These are phyloP conservation scores for Elsinoe necatrix DNA, from an alignment of 2,329 filamentous ascomycete genomes.

Conservation along the genomic window DNA sequence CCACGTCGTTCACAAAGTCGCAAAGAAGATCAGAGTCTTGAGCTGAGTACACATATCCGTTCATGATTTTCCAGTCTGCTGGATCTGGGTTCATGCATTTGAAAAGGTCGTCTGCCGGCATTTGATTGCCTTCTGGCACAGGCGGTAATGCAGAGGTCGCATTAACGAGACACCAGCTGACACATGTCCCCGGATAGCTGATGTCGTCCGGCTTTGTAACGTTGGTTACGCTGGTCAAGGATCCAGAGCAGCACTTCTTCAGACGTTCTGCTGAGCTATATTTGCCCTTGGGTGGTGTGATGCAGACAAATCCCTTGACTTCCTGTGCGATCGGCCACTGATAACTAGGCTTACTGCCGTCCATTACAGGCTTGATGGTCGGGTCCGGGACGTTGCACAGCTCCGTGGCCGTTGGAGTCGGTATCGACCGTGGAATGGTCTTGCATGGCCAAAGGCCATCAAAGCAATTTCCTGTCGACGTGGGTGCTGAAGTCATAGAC, in stretches of 20 bases:
- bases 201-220: conserved; percentile 5
- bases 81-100: conserved; percentile 1
- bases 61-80: background rate
- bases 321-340: conserved; percentile 6
- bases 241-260: background rate
- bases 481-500: background rate
- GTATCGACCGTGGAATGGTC: background rate
- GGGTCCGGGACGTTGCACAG: conserved; percentile 4
- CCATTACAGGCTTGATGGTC: background rate
- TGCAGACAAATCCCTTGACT: conserved; percentile 12
- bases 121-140: background rate
- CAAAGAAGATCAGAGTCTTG: background rate
- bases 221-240: background rate
- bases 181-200: conserved; percentile 13
- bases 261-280: background rate
- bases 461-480: background rate
- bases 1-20: background rate
- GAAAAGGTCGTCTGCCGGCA: background rate
- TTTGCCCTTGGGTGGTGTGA: conserved; percentile 1
- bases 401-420: conserved; percentile 3
- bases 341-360: background rate
- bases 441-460: background rate
- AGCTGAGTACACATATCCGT: background rate
- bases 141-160: background rate
- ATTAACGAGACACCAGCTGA: conserved; percentile 13